phyloP scores from a whole-genome alignment of 768 basidiomycete genomes.

The Coprinellus aureogranulatus region DNA sequence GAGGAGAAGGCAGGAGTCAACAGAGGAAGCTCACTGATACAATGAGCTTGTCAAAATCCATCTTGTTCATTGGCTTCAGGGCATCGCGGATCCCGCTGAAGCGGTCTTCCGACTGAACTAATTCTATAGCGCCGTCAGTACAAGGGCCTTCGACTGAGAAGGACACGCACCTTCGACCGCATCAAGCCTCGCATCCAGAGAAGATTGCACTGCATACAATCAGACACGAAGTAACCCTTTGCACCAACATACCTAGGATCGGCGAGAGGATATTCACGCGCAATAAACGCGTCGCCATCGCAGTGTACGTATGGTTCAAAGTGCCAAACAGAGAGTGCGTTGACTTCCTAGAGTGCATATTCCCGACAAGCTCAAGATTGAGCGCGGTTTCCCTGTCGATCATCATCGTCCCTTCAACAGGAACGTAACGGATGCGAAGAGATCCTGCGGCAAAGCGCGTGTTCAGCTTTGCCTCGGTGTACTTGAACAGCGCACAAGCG shows the following conservation, averaged over 20 bases:
- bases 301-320: slow-evolving; percentile 80
- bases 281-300: slow-evolving; percentile 84
- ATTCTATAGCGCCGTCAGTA: slow-evolving; percentile 44
- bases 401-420: slow-evolving; percentile 91
- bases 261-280: slow-evolving; percentile 82
- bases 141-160: background rate
- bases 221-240: too few relatives aligned
- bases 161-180: slow-evolving; percentile 68
- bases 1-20: background rate
- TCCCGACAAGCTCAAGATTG: slow-evolving; percentile 87
- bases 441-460: slow-evolving; percentile 68
- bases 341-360: slow-evolving; percentile 64
- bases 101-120: slow-evolving; percentile 72
- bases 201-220: slow-evolving; percentile 42
- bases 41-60: slow-evolving; percentile 88
- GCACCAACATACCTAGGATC: slow-evolving; percentile 50
- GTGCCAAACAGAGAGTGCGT: slow-evolving; percentile 74
- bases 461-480: slow-evolving; percentile 68
- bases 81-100: slow-evolving; percentile 68
- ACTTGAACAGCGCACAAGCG: slow-evolving; percentile 82
- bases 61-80: slow-evolving; percentile 67
- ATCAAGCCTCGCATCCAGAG: slow-evolving; percentile 81
- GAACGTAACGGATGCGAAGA: slow-evolving; percentile 69
- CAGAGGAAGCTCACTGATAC: slow-evolving; percentile 45
- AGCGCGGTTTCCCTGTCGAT: slow-evolving; percentile 86